Conservation (phyloP, 1,139 yeast genomes). For the Kurtzmaniella quercitrusa region DNA sequence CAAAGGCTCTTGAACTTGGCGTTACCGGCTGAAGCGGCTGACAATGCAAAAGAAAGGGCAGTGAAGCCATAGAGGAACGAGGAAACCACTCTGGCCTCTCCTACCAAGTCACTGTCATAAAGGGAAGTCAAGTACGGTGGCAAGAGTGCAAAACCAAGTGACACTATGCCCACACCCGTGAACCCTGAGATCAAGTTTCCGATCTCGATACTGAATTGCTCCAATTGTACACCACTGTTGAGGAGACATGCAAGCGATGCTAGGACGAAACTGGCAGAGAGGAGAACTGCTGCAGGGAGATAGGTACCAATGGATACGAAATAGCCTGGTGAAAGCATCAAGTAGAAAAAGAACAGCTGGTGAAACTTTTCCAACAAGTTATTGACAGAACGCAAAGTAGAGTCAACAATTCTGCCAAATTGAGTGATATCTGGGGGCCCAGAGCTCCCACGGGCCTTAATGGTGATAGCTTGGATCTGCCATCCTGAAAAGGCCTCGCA, state of each 20-base stretch:
- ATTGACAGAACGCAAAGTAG: slow-evolving; percentile 82
- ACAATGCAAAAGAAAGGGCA: slow-evolving; percentile 14
- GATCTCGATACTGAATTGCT: slow-evolving; percentile 20
- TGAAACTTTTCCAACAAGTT: slow-evolving; percentile 93
- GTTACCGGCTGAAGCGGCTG: slow-evolving; percentile 18
- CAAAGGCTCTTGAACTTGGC: slow-evolving; percentile 8
- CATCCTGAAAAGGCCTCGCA: slow-evolving; percentile 94
- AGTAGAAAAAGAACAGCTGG: slow-evolving; percentile 92
- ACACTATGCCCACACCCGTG: slow-evolving; percentile 30
- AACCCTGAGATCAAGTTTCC: slow-evolving; percentile 25
- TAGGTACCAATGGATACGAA: slow-evolving; percentile 95
- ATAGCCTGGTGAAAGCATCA: slow-evolving; percentile 68
- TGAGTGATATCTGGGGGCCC: slow-evolving; percentile 81
- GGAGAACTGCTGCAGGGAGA: slow-evolving; percentile 76
- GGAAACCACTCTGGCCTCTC: slow-evolving; percentile 3
- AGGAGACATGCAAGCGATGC: slow-evolving; percentile 62
- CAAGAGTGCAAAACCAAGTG: slow-evolving; percentile 23
- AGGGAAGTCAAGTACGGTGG: slow-evolving; percentile 24
- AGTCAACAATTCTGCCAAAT: slow-evolving; percentile 86
- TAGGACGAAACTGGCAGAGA: slow-evolving; percentile 67
- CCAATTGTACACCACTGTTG: slow-evolving; percentile 31
- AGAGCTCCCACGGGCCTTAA: slow-evolving; percentile 57
- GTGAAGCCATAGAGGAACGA: slow-evolving; percentile 12
- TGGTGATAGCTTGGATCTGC: slow-evolving; percentile 88
- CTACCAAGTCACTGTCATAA: slow-evolving; percentile 4